Conservation (phyloP, 1,139 yeast genomes). For the Sugiyamaella pinicola region DNA sequence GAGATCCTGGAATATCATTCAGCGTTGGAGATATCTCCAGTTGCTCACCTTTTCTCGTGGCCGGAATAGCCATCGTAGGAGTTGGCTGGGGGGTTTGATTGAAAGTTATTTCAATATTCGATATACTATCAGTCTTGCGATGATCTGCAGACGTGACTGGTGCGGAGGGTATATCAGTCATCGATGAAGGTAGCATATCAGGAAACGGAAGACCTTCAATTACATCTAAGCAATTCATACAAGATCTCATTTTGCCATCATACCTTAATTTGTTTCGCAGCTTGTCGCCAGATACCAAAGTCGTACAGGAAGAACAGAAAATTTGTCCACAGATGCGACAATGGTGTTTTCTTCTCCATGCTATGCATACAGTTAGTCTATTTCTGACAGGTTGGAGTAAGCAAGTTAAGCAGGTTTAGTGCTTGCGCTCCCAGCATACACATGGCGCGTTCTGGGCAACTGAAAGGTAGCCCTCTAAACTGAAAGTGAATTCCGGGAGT, state of each 20-base stretch:
- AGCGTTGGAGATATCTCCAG: slow-evolving; percentile 64
- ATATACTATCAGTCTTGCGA: slow-evolving; percentile 9
- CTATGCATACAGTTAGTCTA: slow-evolving; percentile 22
- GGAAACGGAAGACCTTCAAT: slow-evolving; percentile 52
- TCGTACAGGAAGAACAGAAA: slow-evolving; percentile 85
- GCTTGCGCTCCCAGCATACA: not conserved
- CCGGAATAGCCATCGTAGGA: slow-evolving; percentile 80
- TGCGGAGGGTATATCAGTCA: not conserved
- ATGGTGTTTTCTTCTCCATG: slow-evolving; percentile 89
- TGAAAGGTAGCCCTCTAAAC: too few relatives aligned
- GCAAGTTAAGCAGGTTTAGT: too few relatives aligned
- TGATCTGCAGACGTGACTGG: not conserved
- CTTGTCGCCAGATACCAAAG: slow-evolving; percentile 62
- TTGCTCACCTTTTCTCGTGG: slow-evolving; percentile 76
- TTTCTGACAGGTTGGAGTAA: too few relatives aligned
- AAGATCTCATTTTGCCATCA: slow-evolving; percentile 73
- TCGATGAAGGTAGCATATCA: slow-evolving; percentile 20
- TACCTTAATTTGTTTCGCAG: slow-evolving; percentile 69
- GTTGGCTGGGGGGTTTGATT: slow-evolving; percentile 58
- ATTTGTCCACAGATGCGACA: slow-evolving; percentile 96
- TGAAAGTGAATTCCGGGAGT: too few relatives aligned
- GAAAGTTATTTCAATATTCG: slow-evolving; percentile 31
- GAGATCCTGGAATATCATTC: slow-evolving; percentile 16
- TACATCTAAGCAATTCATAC: slow-evolving; percentile 71
- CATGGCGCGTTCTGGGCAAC: not conserved